These are phyloP conservation scores for Exsudoporus floridanus DNA, from an alignment of 1,284 basidiomycete genomes.

Conservation along the genomic window DNA sequence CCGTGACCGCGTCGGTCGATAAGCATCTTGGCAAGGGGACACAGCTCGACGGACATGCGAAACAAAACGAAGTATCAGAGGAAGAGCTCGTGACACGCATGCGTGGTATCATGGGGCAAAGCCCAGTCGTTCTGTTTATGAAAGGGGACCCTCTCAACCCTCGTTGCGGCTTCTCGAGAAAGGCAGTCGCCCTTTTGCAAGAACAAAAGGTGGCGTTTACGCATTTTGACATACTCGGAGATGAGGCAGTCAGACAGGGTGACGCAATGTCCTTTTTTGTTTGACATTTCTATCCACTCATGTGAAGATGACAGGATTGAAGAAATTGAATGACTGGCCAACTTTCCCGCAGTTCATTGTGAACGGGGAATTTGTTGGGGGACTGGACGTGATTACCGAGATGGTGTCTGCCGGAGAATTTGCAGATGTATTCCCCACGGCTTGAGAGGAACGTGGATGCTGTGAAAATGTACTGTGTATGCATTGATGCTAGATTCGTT, in stretches of 20 bases:
- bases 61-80: slow-evolving; percentile 50
- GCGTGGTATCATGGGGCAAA: slow-evolving; percentile 65
- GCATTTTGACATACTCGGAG: slow-evolving; percentile 88
- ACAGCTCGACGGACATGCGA: slow-evolving; percentile 40
- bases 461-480: slow-evolving; percentile 1
- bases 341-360: slow-evolving; percentile 97
- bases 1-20: slow-evolving; percentile 65
- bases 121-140: slow-evolving; percentile 91
- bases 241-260: slow-evolving; percentile 64
- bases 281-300: slow-evolving; percentile 46
- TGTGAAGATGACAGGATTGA: slow-evolving; percentile 52
- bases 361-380: slow-evolving; percentile 92
- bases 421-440: slow-evolving; percentile 26
- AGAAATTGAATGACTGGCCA: slow-evolving; percentile 85
- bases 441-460: not conserved
- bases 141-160: slow-evolving; percentile 88
- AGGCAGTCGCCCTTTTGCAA: slow-evolving; percentile 81
- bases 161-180: slow-evolving; percentile 91
- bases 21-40: slow-evolving; percentile 47
- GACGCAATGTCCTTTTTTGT: slow-evolving; percentile 2
- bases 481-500: not conserved
- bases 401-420: slow-evolving; percentile 56
- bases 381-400: slow-evolving; percentile 85
- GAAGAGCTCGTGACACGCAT: slow-evolving; percentile 69
- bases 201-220: slow-evolving; percentile 79